These are phyloP conservation scores for Alternaria solani DNA, from an alignment of 2,329 filamentous ascomycete genomes.

Conservation along the genomic window DNA sequence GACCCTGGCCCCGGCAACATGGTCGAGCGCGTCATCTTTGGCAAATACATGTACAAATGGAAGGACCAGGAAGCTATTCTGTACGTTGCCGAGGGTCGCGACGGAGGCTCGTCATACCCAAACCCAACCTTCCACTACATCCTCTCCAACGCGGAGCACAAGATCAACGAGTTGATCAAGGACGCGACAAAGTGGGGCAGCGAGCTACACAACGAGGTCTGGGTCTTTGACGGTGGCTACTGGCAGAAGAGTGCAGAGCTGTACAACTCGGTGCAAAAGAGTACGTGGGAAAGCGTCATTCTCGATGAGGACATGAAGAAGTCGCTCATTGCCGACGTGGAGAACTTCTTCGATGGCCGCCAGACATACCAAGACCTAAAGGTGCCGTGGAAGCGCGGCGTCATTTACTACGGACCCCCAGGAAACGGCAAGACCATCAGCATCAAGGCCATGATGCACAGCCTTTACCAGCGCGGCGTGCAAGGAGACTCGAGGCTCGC, in stretches of 20 bases:
- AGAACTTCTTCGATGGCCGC: slow-evolving; percentile 68
- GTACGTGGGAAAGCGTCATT: slow-evolving; percentile 72
- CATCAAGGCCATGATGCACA: slow-evolving; percentile 75
- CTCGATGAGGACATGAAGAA: slow-evolving; percentile 71
- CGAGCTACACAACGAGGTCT: slow-evolving; percentile 69
- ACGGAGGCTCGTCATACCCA: slow-evolving; percentile 49
- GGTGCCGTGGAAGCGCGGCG: slow-evolving; percentile 75
- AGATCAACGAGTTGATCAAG: slow-evolving; percentile 62
- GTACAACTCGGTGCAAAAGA: slow-evolving; percentile 58
- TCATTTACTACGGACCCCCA: slow-evolving; percentile 72
- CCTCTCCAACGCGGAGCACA: slow-evolving; percentile 47
- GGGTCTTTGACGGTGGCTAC: slow-evolving; percentile 69
- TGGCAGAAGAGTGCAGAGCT: slow-evolving; percentile 71
- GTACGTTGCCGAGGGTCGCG: slow-evolving; percentile 53
- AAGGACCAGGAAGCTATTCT: slow-evolving; percentile 54
- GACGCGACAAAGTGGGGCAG: slow-evolving; percentile 63
- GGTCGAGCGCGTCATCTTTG: slow-evolving; percentile 52
- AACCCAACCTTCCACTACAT: slow-evolving; percentile 53
- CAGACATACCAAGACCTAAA: slow-evolving; percentile 67
- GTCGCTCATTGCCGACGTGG: slow-evolving; percentile 68
- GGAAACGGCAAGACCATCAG: slow-evolving; percentile 74
- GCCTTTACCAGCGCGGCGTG: slow-evolving; percentile 62
- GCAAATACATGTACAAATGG: slow-evolving; percentile 58
- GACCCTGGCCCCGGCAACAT: slow-evolving; percentile 48
- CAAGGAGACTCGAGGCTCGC: slow-evolving; percentile 45